Percentiles rank a stretch among this genome's conserved stretches.
Evolutionary conservation across 768 basidiomycete genomes (phyloP).

Genomic region (Rhizopogon salebrosus): DNA sequence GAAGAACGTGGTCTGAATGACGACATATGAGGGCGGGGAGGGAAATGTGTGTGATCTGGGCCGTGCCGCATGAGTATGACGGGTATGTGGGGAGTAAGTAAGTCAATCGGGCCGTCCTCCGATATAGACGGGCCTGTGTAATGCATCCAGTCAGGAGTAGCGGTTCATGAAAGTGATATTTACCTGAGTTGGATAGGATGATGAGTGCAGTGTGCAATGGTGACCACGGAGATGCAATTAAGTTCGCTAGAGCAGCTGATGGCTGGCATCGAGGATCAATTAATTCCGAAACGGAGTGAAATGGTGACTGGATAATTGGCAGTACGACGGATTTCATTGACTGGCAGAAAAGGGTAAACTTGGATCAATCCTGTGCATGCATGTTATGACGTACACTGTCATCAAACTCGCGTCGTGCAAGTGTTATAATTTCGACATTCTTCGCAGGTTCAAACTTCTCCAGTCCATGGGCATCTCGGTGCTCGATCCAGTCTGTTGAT

Average conservation of each 20-base stretch:
- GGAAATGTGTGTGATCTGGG: constrained; percentile 26
- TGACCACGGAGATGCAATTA: constrained; percentile 53
- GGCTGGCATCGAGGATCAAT: constrained; percentile 50
- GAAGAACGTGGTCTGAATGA: constrained; percentile 51
- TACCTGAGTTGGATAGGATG: constrained; percentile 47
- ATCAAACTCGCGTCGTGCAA: constrained; percentile 39
- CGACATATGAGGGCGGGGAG: constrained; percentile 37
- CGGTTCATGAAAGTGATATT: constrained; percentile 9
- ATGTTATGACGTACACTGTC: constrained; percentile 37
- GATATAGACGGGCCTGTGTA: constrained; percentile 20
- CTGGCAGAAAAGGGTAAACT: constrained; percentile 15
- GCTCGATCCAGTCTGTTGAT: constrained; percentile 72
- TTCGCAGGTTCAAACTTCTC: constrained; percentile 61
- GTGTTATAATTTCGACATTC: constrained; percentile 58
- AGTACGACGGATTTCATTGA: constrained; percentile 27
- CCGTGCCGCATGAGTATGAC: constrained; percentile 48
- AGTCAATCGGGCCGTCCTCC: constrained; percentile 45
- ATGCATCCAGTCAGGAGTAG: constrained; percentile 6
- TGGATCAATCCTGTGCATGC: not conserved
- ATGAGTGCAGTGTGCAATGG: constrained; percentile 60
- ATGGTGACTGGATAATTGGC: constrained; percentile 50
- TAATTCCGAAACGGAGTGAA: constrained; percentile 46
- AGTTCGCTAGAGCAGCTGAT: constrained; percentile 42
- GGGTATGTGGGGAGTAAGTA: constrained; percentile 50
- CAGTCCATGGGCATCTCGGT: constrained; percentile 56